phyloP scores from a whole-genome alignment of 176 grass and related monocot species.

The Musa troglodytarum region DNA sequence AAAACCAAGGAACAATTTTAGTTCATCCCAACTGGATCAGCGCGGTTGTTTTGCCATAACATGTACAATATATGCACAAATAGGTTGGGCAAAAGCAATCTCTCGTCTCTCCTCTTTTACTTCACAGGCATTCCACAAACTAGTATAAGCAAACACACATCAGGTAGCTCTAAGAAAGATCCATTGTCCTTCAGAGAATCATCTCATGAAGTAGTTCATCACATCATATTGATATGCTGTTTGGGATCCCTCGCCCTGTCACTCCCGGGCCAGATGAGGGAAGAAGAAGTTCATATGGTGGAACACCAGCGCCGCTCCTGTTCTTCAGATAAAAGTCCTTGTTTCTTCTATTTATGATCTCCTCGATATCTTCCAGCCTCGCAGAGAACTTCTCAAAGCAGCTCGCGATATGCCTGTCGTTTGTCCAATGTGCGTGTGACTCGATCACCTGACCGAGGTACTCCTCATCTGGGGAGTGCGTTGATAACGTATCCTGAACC shows the following conservation, averaged over 20 bases:
- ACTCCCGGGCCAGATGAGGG: conserved; percentile 32
- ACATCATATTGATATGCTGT: conserved; percentile 69
- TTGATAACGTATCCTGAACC: conserved; percentile 33
- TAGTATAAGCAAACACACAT: no score
- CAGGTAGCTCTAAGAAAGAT: no score
- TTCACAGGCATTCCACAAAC: no score
- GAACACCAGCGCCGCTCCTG: conserved; percentile 40
- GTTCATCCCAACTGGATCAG: no score
- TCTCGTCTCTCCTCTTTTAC: no score
- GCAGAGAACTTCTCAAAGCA: conserved; percentile 35
- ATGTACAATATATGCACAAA: no score
- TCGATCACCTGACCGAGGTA: conserved; percentile 36
- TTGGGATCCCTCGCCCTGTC: conserved; percentile 47
- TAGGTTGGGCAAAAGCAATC: no score
- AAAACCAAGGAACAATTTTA: no score
- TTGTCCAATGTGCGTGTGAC: conserved; percentile 20
- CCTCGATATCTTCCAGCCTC: conserved; percentile 36
- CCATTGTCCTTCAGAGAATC: no score
- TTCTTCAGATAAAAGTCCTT: conserved; percentile 13
- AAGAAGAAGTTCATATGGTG: conserved; percentile 46
- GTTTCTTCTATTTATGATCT: conserved; percentile 35
- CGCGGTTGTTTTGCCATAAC: no score
- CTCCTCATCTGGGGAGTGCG: conserved; percentile 53
- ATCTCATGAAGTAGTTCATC: neutral
- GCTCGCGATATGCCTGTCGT: conserved; percentile 1